These are phyloP conservation scores for Pseudocercospora fijiensis DNA, from an alignment of 2,329 filamentous ascomycete genomes.

Conservation along the genomic window DNA sequence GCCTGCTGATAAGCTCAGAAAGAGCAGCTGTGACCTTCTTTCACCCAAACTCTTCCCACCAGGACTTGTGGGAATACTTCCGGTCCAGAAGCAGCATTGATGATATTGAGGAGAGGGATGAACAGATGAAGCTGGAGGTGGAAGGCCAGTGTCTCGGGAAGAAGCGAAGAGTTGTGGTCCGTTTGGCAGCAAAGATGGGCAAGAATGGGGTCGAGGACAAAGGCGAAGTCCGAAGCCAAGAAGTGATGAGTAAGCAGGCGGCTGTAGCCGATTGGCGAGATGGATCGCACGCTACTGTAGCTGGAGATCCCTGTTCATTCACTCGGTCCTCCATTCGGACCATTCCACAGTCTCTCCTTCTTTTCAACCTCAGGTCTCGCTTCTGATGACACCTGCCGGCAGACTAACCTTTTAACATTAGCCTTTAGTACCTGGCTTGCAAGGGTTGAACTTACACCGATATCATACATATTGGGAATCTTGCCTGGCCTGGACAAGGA, in stretches of 20 bases:
- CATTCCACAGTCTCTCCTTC: not conserved
- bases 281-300: not conserved
- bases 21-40: not conserved
- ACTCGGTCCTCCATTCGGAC: not conserved
- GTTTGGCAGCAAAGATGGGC: not conserved
- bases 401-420: too few relatives aligned
- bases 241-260: not conserved
- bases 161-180: not conserved
- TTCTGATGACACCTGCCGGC: too few relatives aligned
- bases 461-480: not conserved
- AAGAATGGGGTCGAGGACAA: not conserved
- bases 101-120: not conserved
- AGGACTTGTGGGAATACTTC: not conserved
- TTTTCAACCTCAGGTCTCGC: not conserved
- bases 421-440: too few relatives aligned
- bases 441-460: too few relatives aligned
- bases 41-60: conserved; percentile 8
- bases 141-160: not conserved
- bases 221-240: not conserved
- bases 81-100: not conserved
- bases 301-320: not conserved
- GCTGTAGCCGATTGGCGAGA: not conserved
- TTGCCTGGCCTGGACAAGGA: not conserved
- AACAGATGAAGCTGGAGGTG: not conserved
- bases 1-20: not conserved